Conservation (phyloP, 2,329 filamentous ascomycete species). For the Aspergillus sp. region DNA sequence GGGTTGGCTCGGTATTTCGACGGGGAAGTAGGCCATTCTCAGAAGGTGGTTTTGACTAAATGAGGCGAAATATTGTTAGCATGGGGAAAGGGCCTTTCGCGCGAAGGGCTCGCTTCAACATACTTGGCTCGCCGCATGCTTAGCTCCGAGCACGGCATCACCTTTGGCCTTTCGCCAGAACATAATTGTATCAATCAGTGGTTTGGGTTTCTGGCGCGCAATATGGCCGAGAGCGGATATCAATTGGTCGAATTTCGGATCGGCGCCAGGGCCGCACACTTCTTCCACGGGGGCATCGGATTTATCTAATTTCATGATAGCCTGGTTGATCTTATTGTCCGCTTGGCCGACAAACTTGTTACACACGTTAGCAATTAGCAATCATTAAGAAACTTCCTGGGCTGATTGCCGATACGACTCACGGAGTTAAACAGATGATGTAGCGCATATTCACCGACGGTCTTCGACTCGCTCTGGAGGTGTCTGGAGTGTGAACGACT, state of each 20-base stretch:
- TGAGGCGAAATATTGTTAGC: slow-evolving; percentile 1
- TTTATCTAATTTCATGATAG: slow-evolving; percentile 75
- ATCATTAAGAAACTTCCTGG: neutral
- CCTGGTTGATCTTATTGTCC: slow-evolving; percentile 93
- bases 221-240: slow-evolving; percentile 93
- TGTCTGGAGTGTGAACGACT: slow-evolving; percentile 75
- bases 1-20: slow-evolving; percentile 72
- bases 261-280: slow-evolving; percentile 86
- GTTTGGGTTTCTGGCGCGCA: slow-evolving; percentile 88
- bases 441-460: slow-evolving; percentile 95
- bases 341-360: slow-evolving; percentile 84
- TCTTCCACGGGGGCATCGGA: slow-evolving; percentile 81
- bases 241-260: slow-evolving; percentile 88
- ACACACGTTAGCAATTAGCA: slow-evolving; percentile 30
- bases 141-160: slow-evolving; percentile 74
- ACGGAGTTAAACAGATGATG: slow-evolving; percentile 94
- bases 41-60: slow-evolving; percentile 34
- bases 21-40: slow-evolving; percentile 56
- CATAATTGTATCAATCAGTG: slow-evolving; percentile 96
- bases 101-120: slow-evolving; percentile 5
- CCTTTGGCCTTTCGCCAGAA: slow-evolving; percentile 96
- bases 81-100: neutral
- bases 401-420: slow-evolving; percentile 42
- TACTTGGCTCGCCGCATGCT: slow-evolving; percentile 40
- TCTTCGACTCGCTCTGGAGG: slow-evolving; percentile 74